phyloP scores from a whole-genome alignment of 176 grass and related monocot species.

The Carex littledalei region DNA sequence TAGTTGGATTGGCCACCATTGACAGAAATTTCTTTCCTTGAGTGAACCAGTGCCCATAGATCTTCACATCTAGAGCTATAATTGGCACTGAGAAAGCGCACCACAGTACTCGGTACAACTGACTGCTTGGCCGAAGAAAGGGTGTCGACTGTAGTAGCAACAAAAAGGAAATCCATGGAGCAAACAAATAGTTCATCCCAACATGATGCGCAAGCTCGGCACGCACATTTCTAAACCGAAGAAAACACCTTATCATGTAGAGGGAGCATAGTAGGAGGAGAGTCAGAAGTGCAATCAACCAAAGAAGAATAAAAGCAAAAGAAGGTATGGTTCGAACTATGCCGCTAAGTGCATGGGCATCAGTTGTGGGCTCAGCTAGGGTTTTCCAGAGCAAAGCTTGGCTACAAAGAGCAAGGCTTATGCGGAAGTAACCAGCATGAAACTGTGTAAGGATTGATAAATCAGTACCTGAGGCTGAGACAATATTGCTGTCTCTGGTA shows the following conservation, averaged over 20 bases:
- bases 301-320: constrained; percentile 68
- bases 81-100: constrained; percentile 68
- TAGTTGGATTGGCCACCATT: constrained; percentile 86
- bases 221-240: constrained; percentile 52
- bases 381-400: constrained; percentile 90
- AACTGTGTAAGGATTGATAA: constrained; percentile 54
- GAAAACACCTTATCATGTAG: constrained; percentile 50
- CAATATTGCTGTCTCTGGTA: not conserved
- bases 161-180: constrained; percentile 90
- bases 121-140: constrained; percentile 30
- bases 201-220: constrained; percentile 88
- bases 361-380: constrained; percentile 36
- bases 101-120: constrained; percentile 49
- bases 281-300: constrained; percentile 63
- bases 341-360: constrained; percentile 23
- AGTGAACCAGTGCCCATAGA: constrained; percentile 97
- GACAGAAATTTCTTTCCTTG: constrained; percentile 65
- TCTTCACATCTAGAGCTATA: constrained; percentile 70
- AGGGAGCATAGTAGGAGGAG: constrained; percentile 53
- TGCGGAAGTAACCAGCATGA: constrained; percentile 90
- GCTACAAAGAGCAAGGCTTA: constrained; percentile 67
- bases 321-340: constrained; percentile 41
- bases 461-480: not conserved
- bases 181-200: constrained; percentile 94
- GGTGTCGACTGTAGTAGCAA: constrained; percentile 71